Percentiles rank a stretch among this genome's conserved stretches.
phyloP scores from a whole-genome alignment of 352 stramenopile genomes.

The Globisporangium canariense region DNA sequence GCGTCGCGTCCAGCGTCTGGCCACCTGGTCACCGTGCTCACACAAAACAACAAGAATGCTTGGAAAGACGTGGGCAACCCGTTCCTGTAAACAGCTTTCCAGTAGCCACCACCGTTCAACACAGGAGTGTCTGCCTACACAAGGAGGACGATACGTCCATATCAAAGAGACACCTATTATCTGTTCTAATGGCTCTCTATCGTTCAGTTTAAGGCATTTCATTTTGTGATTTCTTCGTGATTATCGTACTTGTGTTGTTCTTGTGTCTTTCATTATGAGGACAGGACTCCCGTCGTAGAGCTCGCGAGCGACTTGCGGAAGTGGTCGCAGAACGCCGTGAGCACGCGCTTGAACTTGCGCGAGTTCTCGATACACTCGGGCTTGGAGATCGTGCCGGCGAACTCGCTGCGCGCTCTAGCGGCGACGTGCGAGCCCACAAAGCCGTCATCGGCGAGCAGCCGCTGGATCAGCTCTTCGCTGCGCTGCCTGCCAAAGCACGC shows the following conservation, averaged over 20 bases:
- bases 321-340: conserved; percentile 75
- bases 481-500: conserved; percentile 57
- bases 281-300: conserved; percentile 15
- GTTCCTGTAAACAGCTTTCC: conserved; percentile 37
- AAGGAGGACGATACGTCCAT: not conserved
- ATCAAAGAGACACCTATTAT: not conserved
- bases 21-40: conserved; percentile 70
- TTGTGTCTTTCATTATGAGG: conserved; percentile 12
- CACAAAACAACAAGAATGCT: conserved; percentile 46
- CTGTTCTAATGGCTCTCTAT: not conserved
- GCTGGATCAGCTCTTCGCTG: conserved; percentile 59
- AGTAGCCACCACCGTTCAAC: not conserved
- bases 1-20: conserved; percentile 48
- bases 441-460: conserved; percentile 53
- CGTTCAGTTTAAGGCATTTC: conserved; percentile 5
- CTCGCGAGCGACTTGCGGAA: conserved; percentile 52
- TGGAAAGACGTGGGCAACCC: conserved; percentile 71
- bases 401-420: conserved; percentile 46
- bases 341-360: conserved; percentile 76
- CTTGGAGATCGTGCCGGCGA: conserved; percentile 54
- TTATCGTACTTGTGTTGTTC: not conserved
- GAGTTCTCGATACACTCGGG: conserved; percentile 66
- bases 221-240: not conserved
- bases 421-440: conserved; percentile 64
- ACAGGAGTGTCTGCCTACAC: not conserved